Percentiles rank a stretch among this genome's conserved stretches.
These are phyloP conservation scores for Neckera pumila DNA, from an alignment of 225 moss, liverwort and hornwort species.

Conservation along the genomic window DNA sequence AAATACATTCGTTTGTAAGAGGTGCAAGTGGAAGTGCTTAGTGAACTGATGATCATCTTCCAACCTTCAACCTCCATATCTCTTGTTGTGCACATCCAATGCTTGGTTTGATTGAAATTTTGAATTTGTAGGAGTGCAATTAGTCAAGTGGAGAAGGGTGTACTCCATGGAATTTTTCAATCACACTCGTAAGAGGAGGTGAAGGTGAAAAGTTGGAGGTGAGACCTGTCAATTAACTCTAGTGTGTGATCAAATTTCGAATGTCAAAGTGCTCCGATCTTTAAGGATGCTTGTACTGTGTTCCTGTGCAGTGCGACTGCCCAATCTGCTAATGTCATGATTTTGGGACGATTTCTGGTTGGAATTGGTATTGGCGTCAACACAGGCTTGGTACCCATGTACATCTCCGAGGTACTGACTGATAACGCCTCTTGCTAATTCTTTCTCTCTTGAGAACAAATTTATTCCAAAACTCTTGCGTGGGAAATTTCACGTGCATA, in stretches of 20 bases:
- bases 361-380: conserved; percentile 97
- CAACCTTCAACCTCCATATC: not conserved
- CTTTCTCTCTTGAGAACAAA: not conserved
- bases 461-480: not conserved
- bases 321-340: conserved; percentile 52
- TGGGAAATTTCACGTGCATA: not conserved
- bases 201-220: not conserved
- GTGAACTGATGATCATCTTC: not conserved
- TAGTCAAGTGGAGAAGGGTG: not conserved
- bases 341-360: conserved; percentile 80
- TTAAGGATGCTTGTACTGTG: not conserved
- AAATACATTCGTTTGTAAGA: not conserved
- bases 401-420: conserved; percentile 79
- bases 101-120: not conserved
- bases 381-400: conserved; percentile 84
- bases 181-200: not conserved
- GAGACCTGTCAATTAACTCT: not conserved
- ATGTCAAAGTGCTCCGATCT: not conserved
- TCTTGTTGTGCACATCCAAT: not conserved
- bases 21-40: not conserved
- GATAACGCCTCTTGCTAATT: not conserved
- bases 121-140: not conserved
- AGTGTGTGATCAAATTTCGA: not conserved
- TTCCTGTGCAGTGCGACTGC: conserved; percentile 52
- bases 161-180: not conserved